Percentiles rank a stretch among this genome's conserved stretches.
phyloP scores from a whole-genome alignment of 2,329 filamentous ascomycete species.

The Fusarium vanettenii region DNA sequence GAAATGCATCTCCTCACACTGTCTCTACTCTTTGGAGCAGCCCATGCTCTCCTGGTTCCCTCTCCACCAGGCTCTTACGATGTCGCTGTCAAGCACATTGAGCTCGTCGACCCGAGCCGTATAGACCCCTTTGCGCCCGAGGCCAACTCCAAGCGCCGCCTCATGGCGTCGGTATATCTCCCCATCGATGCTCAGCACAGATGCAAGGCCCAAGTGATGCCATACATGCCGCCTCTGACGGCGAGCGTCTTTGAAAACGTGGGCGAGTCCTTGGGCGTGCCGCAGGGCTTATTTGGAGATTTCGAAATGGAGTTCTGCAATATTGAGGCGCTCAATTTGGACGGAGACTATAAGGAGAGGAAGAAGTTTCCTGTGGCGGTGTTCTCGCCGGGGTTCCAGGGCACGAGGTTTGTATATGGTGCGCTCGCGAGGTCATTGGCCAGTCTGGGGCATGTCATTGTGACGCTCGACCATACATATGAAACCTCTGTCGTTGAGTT shows the following conservation, averaged over 20 bases:
- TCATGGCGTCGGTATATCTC: slow-evolving; percentile 25
- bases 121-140: slow-evolving; percentile 14
- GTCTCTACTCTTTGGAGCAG: neutral
- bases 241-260: slow-evolving; percentile 7
- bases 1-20: slow-evolving; percentile 1
- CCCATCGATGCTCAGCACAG: slow-evolving; percentile 8
- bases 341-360: neutral
- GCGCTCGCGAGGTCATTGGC: slow-evolving; percentile 57
- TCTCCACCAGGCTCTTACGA: neutral
- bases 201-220: slow-evolving; percentile 5
- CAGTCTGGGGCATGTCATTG: slow-evolving; percentile 56
- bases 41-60: slow-evolving; percentile 6
- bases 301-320: slow-evolving; percentile 26
- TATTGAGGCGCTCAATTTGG: slow-evolving; percentile 3
- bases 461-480: slow-evolving; percentile 61
- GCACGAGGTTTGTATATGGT: slow-evolving; percentile 55
- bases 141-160: slow-evolving; percentile 4
- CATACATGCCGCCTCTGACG: slow-evolving; percentile 19
- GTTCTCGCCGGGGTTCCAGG: slow-evolving; percentile 57
- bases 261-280: slow-evolving; percentile 7
- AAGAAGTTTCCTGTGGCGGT: slow-evolving; percentile 35
- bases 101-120: slow-evolving; percentile 12
- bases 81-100: slow-evolving; percentile 8
- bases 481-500: slow-evolving; percentile 58
- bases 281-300: slow-evolving; percentile 3